A percentile compares a stretch with the other conserved stretches of the same genome.
phyloP scores from a whole-genome alignment of 768 basidiomycete genomes.

The Auriculariales sp. region DNA sequence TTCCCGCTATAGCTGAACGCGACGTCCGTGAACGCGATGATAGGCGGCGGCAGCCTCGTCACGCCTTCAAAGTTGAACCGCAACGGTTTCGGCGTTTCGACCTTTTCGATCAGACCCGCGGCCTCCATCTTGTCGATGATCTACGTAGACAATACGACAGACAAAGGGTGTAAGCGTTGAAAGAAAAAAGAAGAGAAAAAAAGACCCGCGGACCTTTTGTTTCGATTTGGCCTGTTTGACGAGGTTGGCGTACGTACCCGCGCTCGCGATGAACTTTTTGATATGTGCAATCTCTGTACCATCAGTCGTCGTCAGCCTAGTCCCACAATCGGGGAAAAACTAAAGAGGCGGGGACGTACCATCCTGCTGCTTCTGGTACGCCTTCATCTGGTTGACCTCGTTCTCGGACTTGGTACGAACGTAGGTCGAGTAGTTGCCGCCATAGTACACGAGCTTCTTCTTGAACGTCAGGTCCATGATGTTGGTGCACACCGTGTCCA shows the following conservation, averaged over 20 bases:
- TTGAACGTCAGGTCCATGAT: slow-evolving; percentile 89
- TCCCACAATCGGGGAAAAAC: slow-evolving; percentile 2
- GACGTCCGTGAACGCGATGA: slow-evolving; percentile 89
- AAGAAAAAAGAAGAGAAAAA: neutral
- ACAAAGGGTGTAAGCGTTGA: neutral
- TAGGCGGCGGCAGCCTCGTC: slow-evolving; percentile 85
- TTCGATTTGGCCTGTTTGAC: slow-evolving; percentile 99
- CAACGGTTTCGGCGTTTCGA: slow-evolving; percentile 59
- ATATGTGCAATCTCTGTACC: neutral
- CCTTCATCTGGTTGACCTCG: slow-evolving; percentile 99
- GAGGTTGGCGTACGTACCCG: slow-evolving; percentile 97
- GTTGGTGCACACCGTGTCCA: slow-evolving; percentile 95
- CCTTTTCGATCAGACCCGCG: slow-evolving; percentile 87
- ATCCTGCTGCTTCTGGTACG: slow-evolving; percentile 95
- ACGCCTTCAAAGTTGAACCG: slow-evolving; percentile 96
- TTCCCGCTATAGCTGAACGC: slow-evolving; percentile 93
- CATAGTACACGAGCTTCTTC: slow-evolving; percentile 90
- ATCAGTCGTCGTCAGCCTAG: slow-evolving; percentile 3
- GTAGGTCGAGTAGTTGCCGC: slow-evolving; percentile 94
- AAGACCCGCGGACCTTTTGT: slow-evolving; percentile 43
- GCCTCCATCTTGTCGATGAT: slow-evolving; percentile 99
- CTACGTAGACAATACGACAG: too few species aligned
- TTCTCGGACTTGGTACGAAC: slow-evolving; percentile 94
- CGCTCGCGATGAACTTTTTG: slow-evolving; percentile 89
- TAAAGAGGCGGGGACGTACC: slow-evolving; percentile 33